phyloP scores from a whole-genome alignment of 805 yeast species.

The Isabelozyma heimii region DNA sequence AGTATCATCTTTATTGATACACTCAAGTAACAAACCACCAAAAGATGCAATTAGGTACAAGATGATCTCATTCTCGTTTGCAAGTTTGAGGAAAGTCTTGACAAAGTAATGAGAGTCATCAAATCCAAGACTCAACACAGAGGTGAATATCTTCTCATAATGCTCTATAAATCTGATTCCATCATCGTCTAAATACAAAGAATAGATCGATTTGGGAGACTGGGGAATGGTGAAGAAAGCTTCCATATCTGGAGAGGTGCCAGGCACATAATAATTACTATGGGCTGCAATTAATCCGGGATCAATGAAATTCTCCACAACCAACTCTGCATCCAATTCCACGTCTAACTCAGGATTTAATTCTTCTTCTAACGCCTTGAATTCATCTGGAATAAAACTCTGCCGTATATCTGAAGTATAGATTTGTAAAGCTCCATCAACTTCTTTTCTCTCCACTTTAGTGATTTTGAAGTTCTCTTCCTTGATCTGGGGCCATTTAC shows the following conservation, averaged over 20 bases:
- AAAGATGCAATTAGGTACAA: constrained; percentile 16
- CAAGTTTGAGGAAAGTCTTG: constrained; percentile 14
- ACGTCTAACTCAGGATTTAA: background rate
- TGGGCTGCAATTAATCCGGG: background rate
- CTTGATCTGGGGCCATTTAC: constrained; percentile 11
- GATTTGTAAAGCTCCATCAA: background rate
- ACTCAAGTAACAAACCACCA: constrained; percentile 14
- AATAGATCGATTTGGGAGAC: background rate
- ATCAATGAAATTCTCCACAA: background rate
- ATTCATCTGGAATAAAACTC: background rate
- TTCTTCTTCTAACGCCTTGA: background rate
- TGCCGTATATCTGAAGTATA: background rate
- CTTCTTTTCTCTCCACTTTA: background rate
- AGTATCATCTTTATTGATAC: constrained; percentile 2
- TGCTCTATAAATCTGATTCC: constrained; percentile 14
- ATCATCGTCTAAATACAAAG: constrained; percentile 5
- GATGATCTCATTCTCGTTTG: constrained; percentile 11
- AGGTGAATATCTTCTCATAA: constrained; percentile 13
- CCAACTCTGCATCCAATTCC: background rate
- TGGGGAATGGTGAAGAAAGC: background rate
- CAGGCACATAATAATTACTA: background rate
- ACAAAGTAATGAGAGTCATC: constrained; percentile 16
- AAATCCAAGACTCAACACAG: constrained; percentile 12
- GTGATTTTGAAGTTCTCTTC: background rate
- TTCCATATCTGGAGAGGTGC: background rate